Evolutionary conservation across 2,329 filamentous ascomycete species (phyloP).

Genomic region (Claviceps sorghi): DNA sequence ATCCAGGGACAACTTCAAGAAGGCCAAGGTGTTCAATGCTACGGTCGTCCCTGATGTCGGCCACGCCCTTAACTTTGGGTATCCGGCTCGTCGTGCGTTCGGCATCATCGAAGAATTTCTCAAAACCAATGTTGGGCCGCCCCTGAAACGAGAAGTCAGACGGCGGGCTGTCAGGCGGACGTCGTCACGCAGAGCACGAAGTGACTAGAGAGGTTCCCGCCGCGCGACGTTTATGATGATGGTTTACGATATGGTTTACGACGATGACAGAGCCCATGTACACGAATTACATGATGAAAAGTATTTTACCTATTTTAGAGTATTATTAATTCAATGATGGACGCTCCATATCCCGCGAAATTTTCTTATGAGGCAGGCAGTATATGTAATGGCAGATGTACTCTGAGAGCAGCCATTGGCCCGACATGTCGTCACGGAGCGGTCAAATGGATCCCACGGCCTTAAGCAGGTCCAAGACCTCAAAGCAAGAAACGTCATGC

Average conservation of each 20-base stretch:
- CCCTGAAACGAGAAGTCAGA: neutral
- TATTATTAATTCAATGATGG: too few species aligned
- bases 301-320: too few species aligned
- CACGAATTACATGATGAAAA: too few species aligned
- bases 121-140: neutral
- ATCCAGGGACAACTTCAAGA: conserved; percentile 26
- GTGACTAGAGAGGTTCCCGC: neutral
- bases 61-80: conserved; percentile 35
- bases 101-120: conserved; percentile 23
- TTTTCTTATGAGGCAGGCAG: too few species aligned
- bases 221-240: neutral
- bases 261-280: too few species aligned
- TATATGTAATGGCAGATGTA: too few species aligned
- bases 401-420: too few species aligned
- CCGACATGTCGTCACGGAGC: too few species aligned
- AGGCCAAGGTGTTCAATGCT: conserved; percentile 33
- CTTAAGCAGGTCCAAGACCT: too few species aligned
- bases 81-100: conserved; percentile 20
- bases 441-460: too few species aligned
- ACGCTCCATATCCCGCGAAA: too few species aligned
- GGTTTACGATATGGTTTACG: neutral
- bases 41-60: conserved; percentile 38
- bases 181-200: neutral
- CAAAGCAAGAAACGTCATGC: too few species aligned
- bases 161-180: neutral